Conservation (phyloP, 2,329 filamentous ascomycete species). For the Colletotrichum lindemuthianum region DNA sequence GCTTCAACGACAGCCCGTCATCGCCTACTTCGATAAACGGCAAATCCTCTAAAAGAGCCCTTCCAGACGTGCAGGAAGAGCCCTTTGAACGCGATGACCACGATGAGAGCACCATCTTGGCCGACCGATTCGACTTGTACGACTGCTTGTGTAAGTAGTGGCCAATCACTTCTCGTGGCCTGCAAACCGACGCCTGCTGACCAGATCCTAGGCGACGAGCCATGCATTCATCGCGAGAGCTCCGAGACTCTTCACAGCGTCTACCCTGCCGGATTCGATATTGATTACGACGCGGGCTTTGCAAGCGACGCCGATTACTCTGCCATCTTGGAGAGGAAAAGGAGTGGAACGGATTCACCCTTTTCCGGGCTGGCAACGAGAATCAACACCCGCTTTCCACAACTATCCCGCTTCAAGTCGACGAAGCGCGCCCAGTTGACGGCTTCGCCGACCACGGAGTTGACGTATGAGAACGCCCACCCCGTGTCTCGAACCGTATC, state of each 20-base stretch:
- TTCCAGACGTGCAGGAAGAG: conserved; percentile 89
- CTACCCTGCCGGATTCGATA: conserved; percentile 55
- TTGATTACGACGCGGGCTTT: conserved; percentile 75
- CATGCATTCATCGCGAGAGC: conserved; percentile 66
- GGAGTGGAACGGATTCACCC: conserved; percentile 65
- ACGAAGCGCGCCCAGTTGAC: conserved; percentile 56
- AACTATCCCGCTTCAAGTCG: conserved; percentile 61
- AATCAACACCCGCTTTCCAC: conserved; percentile 70
- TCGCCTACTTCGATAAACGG: conserved; percentile 57
- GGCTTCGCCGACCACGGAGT: conserved; percentile 78
- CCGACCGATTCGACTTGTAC: conserved; percentile 60
- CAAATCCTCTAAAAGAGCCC: conserved; percentile 70
- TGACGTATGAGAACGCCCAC: conserved; percentile 81
- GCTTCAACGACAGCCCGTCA: conserved; percentile 59
- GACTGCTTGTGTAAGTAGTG: conserved; percentile 78
- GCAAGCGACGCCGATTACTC: conserved; percentile 70
- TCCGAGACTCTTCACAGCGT: conserved; percentile 52
- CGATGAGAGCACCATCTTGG: conserved; percentile 62
- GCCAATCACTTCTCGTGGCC: not conserved
- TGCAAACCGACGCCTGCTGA: conserved; percentile 33
- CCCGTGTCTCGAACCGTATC: conserved; percentile 73
- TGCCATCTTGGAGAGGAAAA: conserved; percentile 62
- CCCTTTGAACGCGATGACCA: conserved; percentile 70
- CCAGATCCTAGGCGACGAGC: conserved; percentile 64
- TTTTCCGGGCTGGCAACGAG: conserved; percentile 72